Evolutionary conservation across 129 eudicot genomes (phyloP), one percentile per base, ranked within the genome.

Genomic region (Oenanthe sinensis): DNA sequence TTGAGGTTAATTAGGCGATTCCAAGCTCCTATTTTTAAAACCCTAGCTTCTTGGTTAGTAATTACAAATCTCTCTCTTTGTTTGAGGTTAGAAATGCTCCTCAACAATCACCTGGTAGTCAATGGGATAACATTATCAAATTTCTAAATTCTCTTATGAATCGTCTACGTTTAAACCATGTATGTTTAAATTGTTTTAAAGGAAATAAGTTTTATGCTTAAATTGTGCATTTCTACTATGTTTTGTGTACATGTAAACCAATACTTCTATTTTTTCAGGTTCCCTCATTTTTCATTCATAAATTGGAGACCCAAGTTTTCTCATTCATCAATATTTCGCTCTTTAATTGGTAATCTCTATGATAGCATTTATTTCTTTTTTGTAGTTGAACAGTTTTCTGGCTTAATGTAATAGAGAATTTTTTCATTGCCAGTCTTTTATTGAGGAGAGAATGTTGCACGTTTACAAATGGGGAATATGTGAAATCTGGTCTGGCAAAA

Each of bases 381-480:
- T 60, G 30, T 67, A 42, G 54, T 54, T 70, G 33, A 28, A 36
- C 48, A 22, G 2, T 55, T 48, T 54, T 15, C 19, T 60, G 39
- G 37, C 76, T 47, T 47, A 28, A 20, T 47, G 37, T 75, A 28
- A 52, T 28, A 81, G 37, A 45, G 17, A 19, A 16, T 81, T n/a
- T n/a, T n/a, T n/a, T 20, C 71, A 43, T 73, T 52, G 54, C 47
- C 83, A 96, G 99, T 81, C 97, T 96, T 73, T 82, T 96, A 50
- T 89, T 96, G 85, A 91, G 99, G 74, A 91, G 99, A 83, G 99
- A 96, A 83, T 96, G 99, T 77, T 96, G 99, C 85, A 96, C 85
- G n/a, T n/a, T n/a, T n/a, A n/a, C n/a, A n/a, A n/a, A n/a, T n/a
- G n/a, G n/a, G n/a, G n/a, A n/a, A n/a, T n/a, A n/a, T n/a, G n/a